Evolutionary conservation across 495 filamentous ascomycete genomes (phyloP).

Genomic region (Hypoxylon crocopeplum): DNA sequence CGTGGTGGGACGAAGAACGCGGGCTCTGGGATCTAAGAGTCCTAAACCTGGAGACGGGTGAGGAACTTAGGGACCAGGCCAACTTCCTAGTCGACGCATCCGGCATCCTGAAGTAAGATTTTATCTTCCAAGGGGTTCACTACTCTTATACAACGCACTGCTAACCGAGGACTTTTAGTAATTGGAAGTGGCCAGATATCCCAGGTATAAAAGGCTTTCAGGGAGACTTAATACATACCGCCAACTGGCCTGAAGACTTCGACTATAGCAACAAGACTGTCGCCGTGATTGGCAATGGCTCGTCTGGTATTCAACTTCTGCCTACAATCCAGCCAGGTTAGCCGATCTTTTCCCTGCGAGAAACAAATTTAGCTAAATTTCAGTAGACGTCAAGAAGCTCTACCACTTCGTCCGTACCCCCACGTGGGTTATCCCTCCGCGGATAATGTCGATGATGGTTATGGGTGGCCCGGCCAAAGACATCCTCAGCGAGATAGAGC

Average conservation of each 20-base stretch:
- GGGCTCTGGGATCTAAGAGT: conserved; percentile 60
- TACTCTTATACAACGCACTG: not conserved
- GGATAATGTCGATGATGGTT: conserved; percentile 51
- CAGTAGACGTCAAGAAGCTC: conserved; percentile 51
- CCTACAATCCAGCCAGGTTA: conserved; percentile 64
- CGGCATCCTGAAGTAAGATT: conserved; percentile 63
- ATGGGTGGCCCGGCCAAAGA: conserved; percentile 45
- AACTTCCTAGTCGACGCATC: conserved; percentile 65
- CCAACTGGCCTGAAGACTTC: conserved; percentile 63
- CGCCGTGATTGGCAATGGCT: conserved; percentile 66
- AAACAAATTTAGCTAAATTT: conserved; percentile 33
- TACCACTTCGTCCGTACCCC: conserved; percentile 62
- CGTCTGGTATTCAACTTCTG: conserved; percentile 65
- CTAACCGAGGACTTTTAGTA: conserved; percentile 49
- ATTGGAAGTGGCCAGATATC: conserved; percentile 69
- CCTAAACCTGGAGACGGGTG: conserved; percentile 51
- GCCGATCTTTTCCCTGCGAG: conserved; percentile 43
- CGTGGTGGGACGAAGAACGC: conserved; percentile 50
- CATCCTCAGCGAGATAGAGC: conserved; percentile 38
- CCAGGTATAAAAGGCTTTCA: conserved; percentile 55
- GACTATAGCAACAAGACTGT: conserved; percentile 63
- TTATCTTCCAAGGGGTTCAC: not conserved
- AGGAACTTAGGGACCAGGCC: conserved; percentile 54
- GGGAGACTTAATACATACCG: conserved; percentile 64
- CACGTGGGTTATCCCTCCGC: conserved; percentile 70